Conservation (phyloP, 371 early-diverging fungal species). For the Mucor lusitanicus region DNA sequence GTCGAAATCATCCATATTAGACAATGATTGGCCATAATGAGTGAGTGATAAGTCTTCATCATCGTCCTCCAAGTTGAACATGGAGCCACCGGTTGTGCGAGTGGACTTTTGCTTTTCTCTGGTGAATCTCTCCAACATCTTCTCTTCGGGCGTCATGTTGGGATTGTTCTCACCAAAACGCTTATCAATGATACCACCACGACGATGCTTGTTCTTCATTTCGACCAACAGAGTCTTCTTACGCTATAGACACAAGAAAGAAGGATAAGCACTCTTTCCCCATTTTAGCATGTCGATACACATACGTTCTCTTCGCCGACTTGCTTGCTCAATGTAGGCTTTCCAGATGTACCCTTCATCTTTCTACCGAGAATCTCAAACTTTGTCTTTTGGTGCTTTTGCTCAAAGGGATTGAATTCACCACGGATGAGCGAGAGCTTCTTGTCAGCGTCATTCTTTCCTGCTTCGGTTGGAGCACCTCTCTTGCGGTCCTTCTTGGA, state of each 20-base stretch:
- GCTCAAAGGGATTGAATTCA: constrained; percentile 88
- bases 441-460: constrained; percentile 53
- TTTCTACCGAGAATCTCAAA: constrained; percentile 88
- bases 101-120: constrained; percentile 68
- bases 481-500: constrained; percentile 68
- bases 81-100: constrained; percentile 25
- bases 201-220: constrained; percentile 66
- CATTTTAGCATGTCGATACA: neutral
- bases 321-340: constrained; percentile 81
- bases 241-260: constrained; percentile 46
- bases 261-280: neutral
- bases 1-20: constrained; percentile 82
- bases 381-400: constrained; percentile 76
- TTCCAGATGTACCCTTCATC: constrained; percentile 81
- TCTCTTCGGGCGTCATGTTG: constrained; percentile 89
- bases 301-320: constrained; percentile 80
- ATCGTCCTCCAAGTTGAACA: constrained; percentile 87
- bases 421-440: constrained; percentile 59
- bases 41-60: constrained; percentile 68
- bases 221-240: constrained; percentile 84
- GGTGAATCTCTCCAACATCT: constrained; percentile 94
- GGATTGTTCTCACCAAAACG: constrained; percentile 95
- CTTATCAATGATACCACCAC: constrained; percentile 84
- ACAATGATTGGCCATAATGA: constrained; percentile 90
- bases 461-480: constrained; percentile 57